A percentile compares a stretch with the other conserved stretches of the same genome.
Evolutionary conservation across 495 filamentous ascomycete species (phyloP).

Genomic region (Venustampulla echinocandica): DNA sequence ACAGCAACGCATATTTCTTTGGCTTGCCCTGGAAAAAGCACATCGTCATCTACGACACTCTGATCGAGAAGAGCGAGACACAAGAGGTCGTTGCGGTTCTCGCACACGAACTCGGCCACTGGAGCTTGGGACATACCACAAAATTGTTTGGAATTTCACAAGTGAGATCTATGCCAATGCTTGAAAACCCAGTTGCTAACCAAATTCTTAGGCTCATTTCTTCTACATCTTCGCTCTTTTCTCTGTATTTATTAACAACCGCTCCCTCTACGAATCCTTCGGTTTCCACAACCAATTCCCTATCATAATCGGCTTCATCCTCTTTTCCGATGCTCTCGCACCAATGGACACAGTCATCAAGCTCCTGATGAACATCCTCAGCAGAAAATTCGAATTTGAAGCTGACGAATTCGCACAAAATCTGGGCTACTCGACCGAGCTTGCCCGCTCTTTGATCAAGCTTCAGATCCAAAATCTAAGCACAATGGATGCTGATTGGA

Average conservation of each 20-base stretch:
- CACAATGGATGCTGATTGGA: slow-evolving; percentile 97
- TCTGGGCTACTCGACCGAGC: slow-evolving; percentile 77
- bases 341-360: slow-evolving; percentile 90
- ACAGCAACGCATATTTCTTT: slow-evolving; percentile 98
- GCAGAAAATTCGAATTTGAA: slow-evolving; percentile 88
- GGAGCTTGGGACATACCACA: slow-evolving; percentile 91
- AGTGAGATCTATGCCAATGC: slow-evolving; percentile 37
- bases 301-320: slow-evolving; percentile 91
- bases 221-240: slow-evolving; percentile 96
- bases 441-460: slow-evolving; percentile 84
- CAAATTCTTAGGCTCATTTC: slow-evolving; percentile 51
- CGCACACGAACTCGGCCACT: slow-evolving; percentile 93
- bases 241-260: slow-evolving; percentile 94
- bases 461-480: slow-evolving; percentile 96
- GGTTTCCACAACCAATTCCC: slow-evolving; percentile 80
- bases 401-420: slow-evolving; percentile 81
- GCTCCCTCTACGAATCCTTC: slow-evolving; percentile 80
- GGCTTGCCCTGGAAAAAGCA: slow-evolving; percentile 99
- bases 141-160: slow-evolving; percentile 84
- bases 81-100: slow-evolving; percentile 92
- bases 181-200: slow-evolving; percentile 23
- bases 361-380: slow-evolving; percentile 91
- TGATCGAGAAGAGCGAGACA: slow-evolving; percentile 87
- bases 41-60: slow-evolving; percentile 96
- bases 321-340: slow-evolving; percentile 88